Evolutionary conservation across 306 rosid genomes (phyloP), one percentile per base, ranked within the genome.

Genomic region (Gleditsia sinensis): DNA sequence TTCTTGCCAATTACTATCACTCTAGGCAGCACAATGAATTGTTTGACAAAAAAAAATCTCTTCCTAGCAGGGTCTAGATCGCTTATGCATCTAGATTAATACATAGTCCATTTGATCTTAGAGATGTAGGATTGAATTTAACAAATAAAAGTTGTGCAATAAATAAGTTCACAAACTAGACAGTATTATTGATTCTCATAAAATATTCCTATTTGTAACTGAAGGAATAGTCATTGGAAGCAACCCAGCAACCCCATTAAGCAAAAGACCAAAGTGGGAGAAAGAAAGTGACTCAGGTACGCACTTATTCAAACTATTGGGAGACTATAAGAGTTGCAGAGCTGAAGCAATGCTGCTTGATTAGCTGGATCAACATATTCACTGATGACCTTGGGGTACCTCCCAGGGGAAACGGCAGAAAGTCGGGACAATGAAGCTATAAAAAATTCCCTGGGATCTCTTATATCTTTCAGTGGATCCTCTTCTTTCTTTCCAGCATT

Each of bases 401-500:
- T 89, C 73, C 96, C 93, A 34, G 98, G 90, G 32, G 85, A 75
- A 59, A 73, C 78, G 13, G 87, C 59, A 72, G 91, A 91, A 77
- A 93, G 89, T 80, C 56, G 80, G 21, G 88, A 81, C 77, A 93
- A 43, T 8, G 90, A 85, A 55, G 83, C 83, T 6, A 88, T 88
- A 54, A 89, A 80, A 84, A 82, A 88, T 67, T 91, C 86, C 82
- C 53, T 91, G 0, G 96, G 87, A 78, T 90, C 90, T 78, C 74
- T 88, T 9, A 88, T 88, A 73, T 92, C 92, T 83, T 79, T 83
- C 65, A 92, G 80, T 27, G 97, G 98, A 71, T 93, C 98, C 27
- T 93, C 97, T 83, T 91, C 94, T 24, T 78, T 89, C 81, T 81
- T 91, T 75, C 97, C 97, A 84, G 97, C 94, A 88, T 88, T 94